These are phyloP conservation scores for Leptographium flavum DNA, from an alignment of 2,329 filamentous ascomycete species.

Conservation along the genomic window DNA sequence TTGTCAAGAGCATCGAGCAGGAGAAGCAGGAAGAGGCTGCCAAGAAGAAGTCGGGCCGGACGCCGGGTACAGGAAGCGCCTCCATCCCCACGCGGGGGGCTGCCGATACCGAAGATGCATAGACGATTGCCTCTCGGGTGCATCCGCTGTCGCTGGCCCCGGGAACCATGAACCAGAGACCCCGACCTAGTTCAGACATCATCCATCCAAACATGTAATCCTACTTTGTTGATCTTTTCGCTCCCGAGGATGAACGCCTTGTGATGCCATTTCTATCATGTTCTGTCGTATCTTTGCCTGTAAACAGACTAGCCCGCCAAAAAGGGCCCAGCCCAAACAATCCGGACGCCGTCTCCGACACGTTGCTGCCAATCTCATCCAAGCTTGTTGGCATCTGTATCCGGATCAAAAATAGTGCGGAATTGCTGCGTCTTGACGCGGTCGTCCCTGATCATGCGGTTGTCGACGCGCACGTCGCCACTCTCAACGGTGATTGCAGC, in stretches of 20 bases:
- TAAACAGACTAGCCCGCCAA: neutral
- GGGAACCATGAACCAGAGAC: neutral
- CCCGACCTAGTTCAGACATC: neutral
- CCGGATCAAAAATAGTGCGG: slow-evolving; percentile 61
- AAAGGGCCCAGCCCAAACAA: neutral
- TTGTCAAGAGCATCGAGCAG: slow-evolving; percentile 97
- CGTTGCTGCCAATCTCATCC: slow-evolving; percentile 36
- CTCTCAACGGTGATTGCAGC: slow-evolving; percentile 76
- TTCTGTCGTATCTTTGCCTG: neutral
- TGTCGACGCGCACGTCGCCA: slow-evolving; percentile 75
- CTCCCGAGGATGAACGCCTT: neutral
- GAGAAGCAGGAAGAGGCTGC: slow-evolving; percentile 98
- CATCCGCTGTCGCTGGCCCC: neutral
- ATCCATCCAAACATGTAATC: slow-evolving; percentile 1
- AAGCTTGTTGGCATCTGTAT: slow-evolving; percentile 58
- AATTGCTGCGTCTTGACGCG: slow-evolving; percentile 46
- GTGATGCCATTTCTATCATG: neutral
- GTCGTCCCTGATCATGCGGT: slow-evolving; percentile 87
- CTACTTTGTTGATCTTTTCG: neutral
- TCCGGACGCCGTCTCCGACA: neutral
- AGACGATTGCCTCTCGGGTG: neutral
- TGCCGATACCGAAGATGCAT: neutral
- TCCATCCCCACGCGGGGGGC: slow-evolving; percentile 56
- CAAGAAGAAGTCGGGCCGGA: slow-evolving; percentile 81
- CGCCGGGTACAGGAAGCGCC: slow-evolving; percentile 54